Percentiles rank a stretch among this genome's conserved stretches.
Evolutionary conservation across 768 basidiomycete genomes (phyloP).

Genomic region (Phylloporus rhodoxanthus): DNA sequence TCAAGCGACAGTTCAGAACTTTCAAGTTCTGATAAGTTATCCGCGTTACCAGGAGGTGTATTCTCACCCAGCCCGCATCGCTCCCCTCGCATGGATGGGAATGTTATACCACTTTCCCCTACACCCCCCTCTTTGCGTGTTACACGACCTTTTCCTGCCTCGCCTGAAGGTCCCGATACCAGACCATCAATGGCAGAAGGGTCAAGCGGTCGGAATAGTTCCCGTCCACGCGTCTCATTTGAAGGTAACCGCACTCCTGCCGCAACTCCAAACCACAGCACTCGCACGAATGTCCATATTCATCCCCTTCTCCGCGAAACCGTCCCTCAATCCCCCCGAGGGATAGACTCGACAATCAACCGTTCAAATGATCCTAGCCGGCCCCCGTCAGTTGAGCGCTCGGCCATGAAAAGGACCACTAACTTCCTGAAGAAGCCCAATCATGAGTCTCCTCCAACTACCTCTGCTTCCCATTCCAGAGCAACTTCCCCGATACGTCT

Average conservation of each 20-base stretch:
- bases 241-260: constrained; percentile 38
- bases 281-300: constrained; percentile 32
- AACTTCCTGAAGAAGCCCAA: constrained; percentile 17
- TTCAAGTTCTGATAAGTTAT: constrained; percentile 43
- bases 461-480: constrained; percentile 36
- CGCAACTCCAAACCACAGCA: constrained; percentile 28
- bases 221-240: constrained; percentile 49
- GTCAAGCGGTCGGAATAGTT: constrained; percentile 38
- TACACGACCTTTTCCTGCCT: constrained; percentile 17
- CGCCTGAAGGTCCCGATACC: constrained; percentile 9
- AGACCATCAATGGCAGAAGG: constrained; percentile 32
- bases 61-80: constrained; percentile 32
- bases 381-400: constrained; percentile 10
- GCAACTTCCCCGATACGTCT: constrained; percentile 54
- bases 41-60: constrained; percentile 33
- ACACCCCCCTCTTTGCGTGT: constrained; percentile 40
- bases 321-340: constrained; percentile 1
- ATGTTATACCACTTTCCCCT: constrained; percentile 37
- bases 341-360: constrained; percentile 10
- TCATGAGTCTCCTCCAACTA: constrained; percentile 23
- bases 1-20: constrained; percentile 22
- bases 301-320: constrained; percentile 19
- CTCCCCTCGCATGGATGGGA: constrained; percentile 27
- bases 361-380: constrained; percentile 7
- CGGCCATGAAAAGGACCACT: background rate